Evolutionary conservation across 2,329 filamentous ascomycete genomes (phyloP).

Genomic region (Cordyceps pruinosa): DNA sequence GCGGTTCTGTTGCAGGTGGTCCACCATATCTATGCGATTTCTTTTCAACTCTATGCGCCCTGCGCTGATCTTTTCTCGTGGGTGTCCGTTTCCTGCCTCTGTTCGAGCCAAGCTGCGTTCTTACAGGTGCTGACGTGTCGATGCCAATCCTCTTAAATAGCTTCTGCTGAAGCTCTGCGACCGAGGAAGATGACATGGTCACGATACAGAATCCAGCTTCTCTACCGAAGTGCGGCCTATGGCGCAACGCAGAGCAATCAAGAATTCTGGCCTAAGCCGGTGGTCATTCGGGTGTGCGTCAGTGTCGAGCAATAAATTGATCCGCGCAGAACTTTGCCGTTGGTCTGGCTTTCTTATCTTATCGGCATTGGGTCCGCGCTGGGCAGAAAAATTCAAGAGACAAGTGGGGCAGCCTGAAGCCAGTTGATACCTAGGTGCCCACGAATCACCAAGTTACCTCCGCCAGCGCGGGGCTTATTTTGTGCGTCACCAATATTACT

Average conservation of each 20-base stretch:
- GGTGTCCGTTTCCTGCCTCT: slow-evolving; percentile 16
- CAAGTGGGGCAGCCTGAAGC: background rate
- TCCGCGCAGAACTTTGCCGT: background rate
- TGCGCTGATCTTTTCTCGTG: slow-evolving; percentile 59
- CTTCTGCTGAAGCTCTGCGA: slow-evolving; percentile 30
- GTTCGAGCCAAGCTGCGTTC: slow-evolving; percentile 13
- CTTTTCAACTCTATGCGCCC: slow-evolving; percentile 56
- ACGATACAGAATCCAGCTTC: background rate
- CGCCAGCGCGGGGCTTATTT: slow-evolving; percentile 4
- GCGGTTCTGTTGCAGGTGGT: slow-evolving; percentile 11
- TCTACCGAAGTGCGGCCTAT: background rate
- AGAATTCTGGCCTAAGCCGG: background rate
- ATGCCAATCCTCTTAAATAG: slow-evolving; percentile 32
- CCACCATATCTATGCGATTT: slow-evolving; percentile 35
- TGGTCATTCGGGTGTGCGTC: background rate
- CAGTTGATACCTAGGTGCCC: background rate
- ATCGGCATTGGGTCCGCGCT: background rate
- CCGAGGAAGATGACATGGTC: slow-evolving; percentile 20
- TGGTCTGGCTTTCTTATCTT: slow-evolving; percentile 11
- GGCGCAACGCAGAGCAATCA: background rate
- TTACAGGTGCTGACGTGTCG: slow-evolving; percentile 20
- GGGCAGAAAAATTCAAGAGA: background rate
- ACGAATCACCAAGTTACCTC: too few species aligned
- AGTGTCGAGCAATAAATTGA: background rate
- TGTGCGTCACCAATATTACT: slow-evolving; percentile 2